Conservation (phyloP, 768 basidiomycete genomes). For the Suillus luteus region DNA sequence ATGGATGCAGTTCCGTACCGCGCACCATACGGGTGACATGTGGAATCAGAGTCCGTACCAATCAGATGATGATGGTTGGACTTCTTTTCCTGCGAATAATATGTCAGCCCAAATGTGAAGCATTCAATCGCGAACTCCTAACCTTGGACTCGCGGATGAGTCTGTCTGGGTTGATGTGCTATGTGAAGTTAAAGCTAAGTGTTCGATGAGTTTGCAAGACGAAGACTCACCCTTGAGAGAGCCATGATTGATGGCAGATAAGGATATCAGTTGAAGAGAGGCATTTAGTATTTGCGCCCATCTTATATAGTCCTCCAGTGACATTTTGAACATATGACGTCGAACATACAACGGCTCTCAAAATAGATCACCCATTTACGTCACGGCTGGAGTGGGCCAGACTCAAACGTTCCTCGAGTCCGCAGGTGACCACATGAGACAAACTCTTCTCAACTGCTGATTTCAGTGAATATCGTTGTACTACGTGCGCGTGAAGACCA, state of each 20-base stretch:
- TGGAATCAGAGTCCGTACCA: slow-evolving; percentile 31
- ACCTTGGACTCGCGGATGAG: slow-evolving; percentile 63
- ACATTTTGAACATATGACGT: no score
- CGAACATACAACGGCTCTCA: no score
- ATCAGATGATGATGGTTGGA: slow-evolving; percentile 39
- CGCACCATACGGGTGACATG: slow-evolving; percentile 54
- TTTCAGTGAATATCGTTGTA: no score
- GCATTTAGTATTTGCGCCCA: not conserved
- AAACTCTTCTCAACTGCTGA: no score
- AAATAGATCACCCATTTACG: no score
- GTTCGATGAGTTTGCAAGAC: not conserved
- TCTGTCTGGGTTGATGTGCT: slow-evolving; percentile 71
- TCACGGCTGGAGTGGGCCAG: no score
- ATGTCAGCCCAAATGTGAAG: not conserved
- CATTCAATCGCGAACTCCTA: slow-evolving; percentile 15
- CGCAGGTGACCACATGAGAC: no score
- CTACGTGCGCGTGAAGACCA: no score
- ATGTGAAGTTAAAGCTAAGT: slow-evolving; percentile 11
- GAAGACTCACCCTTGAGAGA: slow-evolving; percentile 53
- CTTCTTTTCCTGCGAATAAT: slow-evolving; percentile 48
- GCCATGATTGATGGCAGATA: slow-evolving; percentile 42
- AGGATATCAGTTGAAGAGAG: not conserved
- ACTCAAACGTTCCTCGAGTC: no score
- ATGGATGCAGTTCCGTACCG: slow-evolving; percentile 69
- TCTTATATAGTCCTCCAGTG: slow-evolving; percentile 2